Evolutionary conservation across 768 basidiomycete genomes (phyloP).

Genomic region (Mycena leptocephala): DNA sequence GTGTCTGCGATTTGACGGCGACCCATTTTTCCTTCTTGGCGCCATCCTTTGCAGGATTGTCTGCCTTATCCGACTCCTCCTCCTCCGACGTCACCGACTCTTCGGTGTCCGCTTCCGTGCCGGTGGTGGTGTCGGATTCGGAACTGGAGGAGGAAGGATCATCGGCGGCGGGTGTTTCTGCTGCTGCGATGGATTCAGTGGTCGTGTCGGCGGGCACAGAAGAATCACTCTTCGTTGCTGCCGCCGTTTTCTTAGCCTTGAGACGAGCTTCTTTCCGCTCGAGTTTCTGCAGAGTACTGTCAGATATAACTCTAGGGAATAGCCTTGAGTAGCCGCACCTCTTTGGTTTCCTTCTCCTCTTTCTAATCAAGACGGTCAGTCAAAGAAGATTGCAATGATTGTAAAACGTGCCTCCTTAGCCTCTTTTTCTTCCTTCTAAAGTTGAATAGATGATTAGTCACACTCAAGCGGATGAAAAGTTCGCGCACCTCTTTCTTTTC

Average conservation of each 20-base stretch:
- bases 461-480: neutral
- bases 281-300: constrained; percentile 59
- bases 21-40: constrained; percentile 83
- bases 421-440: constrained; percentile 65
- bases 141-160: constrained; percentile 64
- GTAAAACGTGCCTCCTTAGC: constrained; percentile 58
- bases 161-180: constrained; percentile 40
- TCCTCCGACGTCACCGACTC: constrained; percentile 86
- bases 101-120: constrained; percentile 82
- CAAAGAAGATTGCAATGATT: neutral
- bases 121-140: constrained; percentile 73
- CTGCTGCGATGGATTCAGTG: constrained; percentile 54
- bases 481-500: constrained; percentile 73
- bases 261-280: constrained; percentile 71
- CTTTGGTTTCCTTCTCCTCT: constrained; percentile 71
- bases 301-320: constrained; percentile 7
- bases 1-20: constrained; percentile 72
- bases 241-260: constrained; percentile 68
- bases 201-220: constrained; percentile 48
- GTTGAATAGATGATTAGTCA: constrained; percentile 37
- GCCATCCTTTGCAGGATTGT: constrained; percentile 44
- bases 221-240: constrained; percentile 57
- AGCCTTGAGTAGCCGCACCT: constrained; percentile 56
- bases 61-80: constrained; percentile 70
- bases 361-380: constrained; percentile 49